phyloP scores from a whole-genome alignment of 2,329 filamentous ascomycete species.

The Colletotrichum caudatum region DNA sequence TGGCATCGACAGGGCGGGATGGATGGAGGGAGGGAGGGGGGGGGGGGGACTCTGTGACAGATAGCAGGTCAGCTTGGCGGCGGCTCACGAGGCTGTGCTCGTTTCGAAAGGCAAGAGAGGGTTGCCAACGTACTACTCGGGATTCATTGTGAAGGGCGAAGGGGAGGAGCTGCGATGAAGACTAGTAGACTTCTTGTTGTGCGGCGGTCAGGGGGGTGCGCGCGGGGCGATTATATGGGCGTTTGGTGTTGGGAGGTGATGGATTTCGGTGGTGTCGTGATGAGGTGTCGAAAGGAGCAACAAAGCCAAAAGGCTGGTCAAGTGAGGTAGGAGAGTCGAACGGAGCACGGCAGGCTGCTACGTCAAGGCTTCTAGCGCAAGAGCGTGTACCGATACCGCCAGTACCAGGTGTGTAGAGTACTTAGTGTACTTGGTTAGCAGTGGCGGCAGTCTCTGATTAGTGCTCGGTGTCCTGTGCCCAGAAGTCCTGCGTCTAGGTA shows the following conservation, averaged over 20 bases:
- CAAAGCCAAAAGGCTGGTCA: slow-evolving; percentile 37
- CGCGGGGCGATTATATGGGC: slow-evolving; percentile 31
- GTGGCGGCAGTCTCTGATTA: slow-evolving; percentile 26
- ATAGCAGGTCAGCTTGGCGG: slow-evolving; percentile 43
- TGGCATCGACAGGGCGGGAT: slow-evolving; percentile 11
- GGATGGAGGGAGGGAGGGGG: not conserved
- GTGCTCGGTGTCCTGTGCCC: slow-evolving; percentile 24
- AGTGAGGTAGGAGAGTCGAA: slow-evolving; percentile 39
- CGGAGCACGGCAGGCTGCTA: slow-evolving; percentile 41
- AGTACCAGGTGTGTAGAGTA: slow-evolving; percentile 1
- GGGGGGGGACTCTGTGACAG: slow-evolving; percentile 24
- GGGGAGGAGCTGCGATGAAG: slow-evolving; percentile 10
- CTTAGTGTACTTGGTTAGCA: not conserved
- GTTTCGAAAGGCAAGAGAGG: slow-evolving; percentile 38
- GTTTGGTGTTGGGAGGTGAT: slow-evolving; percentile 37
- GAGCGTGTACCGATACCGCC: slow-evolving; percentile 2
- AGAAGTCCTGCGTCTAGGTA: slow-evolving; percentile 25
- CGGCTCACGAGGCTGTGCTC: slow-evolving; percentile 23
- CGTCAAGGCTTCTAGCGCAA: slow-evolving; percentile 40
- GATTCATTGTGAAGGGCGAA: slow-evolving; percentile 78
- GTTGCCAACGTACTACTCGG: slow-evolving; percentile 80
- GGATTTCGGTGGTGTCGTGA: slow-evolving; percentile 38
- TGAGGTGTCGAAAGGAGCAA: slow-evolving; percentile 39
- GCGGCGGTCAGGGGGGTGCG: slow-evolving; percentile 13
- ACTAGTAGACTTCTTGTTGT: slow-evolving; percentile 29